Conservation (phyloP, 345 rosid genomes). For the Citrus inodora region DNA sequence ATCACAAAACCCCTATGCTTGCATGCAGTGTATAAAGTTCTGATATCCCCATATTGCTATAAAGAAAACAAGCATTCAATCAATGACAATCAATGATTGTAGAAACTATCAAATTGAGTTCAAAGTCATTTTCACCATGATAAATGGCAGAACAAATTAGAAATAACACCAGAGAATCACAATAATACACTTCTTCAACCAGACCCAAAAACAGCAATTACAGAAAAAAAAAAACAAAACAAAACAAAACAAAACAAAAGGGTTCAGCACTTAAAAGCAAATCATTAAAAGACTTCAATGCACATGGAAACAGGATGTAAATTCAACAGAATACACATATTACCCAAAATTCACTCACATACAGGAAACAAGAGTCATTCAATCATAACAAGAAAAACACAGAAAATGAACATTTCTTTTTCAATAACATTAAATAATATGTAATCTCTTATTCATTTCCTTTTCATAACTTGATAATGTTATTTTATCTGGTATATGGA, state of each 20-base stretch:
- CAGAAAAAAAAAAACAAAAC: neutral
- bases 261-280: neutral
- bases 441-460: neutral
- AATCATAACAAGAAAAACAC: neutral
- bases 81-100: conserved; percentile 17
- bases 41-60: conserved; percentile 92
- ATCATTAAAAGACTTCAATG: neutral
- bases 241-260: neutral
- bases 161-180: neutral
- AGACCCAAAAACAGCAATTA: neutral
- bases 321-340: neutral
- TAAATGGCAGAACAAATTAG: neutral
- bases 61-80: conserved; percentile 15
- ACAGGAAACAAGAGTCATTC: neutral
- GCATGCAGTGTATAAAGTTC: conserved; percentile 90
- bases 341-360: neutral
- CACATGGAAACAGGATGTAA: neutral
- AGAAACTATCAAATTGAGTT: neutral
- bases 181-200: neutral
- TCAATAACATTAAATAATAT: neutral
- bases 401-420: neutral
- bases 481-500: neutral
- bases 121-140: neutral
- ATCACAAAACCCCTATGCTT: conserved; percentile 96
- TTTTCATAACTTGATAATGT: neutral